These are phyloP conservation scores for Apiospora malaysiana DNA, from an alignment of 2,329 filamentous ascomycete genomes.

Conservation along the genomic window DNA sequence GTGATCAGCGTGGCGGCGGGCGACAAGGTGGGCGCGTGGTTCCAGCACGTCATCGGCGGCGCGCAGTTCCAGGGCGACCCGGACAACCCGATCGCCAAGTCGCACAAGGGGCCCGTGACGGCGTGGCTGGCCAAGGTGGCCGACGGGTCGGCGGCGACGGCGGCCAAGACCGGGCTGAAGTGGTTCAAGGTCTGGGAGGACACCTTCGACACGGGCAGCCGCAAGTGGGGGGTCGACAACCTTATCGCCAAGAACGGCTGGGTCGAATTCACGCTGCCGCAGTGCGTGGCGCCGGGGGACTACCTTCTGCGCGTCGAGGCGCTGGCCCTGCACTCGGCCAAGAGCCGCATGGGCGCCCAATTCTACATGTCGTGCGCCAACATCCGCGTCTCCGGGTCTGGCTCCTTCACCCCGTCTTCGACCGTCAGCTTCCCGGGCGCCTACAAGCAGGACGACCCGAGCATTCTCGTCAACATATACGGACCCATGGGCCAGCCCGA, in stretches of 20 bases:
- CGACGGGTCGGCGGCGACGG: constrained; percentile 51
- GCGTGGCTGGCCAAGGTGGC: constrained; percentile 60
- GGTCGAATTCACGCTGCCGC: constrained; percentile 55
- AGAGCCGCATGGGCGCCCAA: constrained; percentile 44
- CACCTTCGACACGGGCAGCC: constrained; percentile 48
- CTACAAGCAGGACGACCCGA: constrained; percentile 50
- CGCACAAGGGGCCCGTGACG: constrained; percentile 60
- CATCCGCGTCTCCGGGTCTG: constrained; percentile 46
- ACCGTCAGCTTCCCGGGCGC: constrained; percentile 53
- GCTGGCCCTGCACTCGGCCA: constrained; percentile 60
- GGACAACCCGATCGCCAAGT: constrained; percentile 60
- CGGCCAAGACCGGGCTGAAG: constrained; percentile 52
- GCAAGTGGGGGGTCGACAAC: constrained; percentile 52
- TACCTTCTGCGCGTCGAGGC: constrained; percentile 62
- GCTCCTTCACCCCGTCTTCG: constrained; percentile 41
- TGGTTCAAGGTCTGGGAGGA: constrained; percentile 65
- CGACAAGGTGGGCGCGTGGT: constrained; percentile 57
- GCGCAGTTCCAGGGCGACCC: constrained; percentile 53
- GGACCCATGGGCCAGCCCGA: constrained; percentile 48
- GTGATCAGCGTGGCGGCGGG: constrained; percentile 57
- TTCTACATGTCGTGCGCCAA: constrained; percentile 50
- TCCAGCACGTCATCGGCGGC: constrained; percentile 61
- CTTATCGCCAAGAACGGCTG: constrained; percentile 50
- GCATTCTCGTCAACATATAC: constrained; percentile 55
- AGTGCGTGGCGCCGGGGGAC: constrained; percentile 57